Base-by-base conservation (phyloP, 768 basidiomycete genomes). In the Psilocybe subaeruginosa region DNA sequence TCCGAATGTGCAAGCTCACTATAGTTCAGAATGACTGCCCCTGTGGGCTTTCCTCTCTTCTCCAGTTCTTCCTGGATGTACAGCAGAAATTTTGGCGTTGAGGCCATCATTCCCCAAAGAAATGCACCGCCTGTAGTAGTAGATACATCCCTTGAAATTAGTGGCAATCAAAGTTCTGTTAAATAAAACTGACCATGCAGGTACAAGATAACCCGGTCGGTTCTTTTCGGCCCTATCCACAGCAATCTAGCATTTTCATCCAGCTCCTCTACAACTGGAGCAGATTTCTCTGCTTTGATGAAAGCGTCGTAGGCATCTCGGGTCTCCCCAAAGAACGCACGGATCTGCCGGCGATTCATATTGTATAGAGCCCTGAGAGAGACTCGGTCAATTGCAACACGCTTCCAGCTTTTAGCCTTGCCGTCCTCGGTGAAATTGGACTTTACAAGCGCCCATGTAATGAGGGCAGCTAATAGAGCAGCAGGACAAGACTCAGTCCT, bases 221-320 rank as follows among this genome's bases (percentile, higher is more conserved):
- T 56, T n/a, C 49, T 27, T 48, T 59, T 63, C 3, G 59, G 62
- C 7, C 65, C 65, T 23, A 66, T 47, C 65, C 65, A 66, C 39
- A 66, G 31, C 6, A 66, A 23, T 6, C 35, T 54, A 3, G 65
- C 51, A 49, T 58, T 59, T 8, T 61, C 62, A 4, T 51, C 62
- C 1, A 66, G 50, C 35, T 61, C 61, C 12, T 63, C 58, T 7
- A 58, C 27, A 2, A 43, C 52, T 8, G 9, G 39, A 16, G 47
- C 23, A 29, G 23, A 17, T 4, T 19, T 37, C 14, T 35, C 23
- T 4, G 33, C 31, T 17, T 27, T 43, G 35, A 56, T 30, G 8
- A 19, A 48, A 16, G 33, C 52, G 37, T 54, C 43, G 52, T 60
- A 60, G 19, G 19, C 31, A 3, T 33, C 30, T 14, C 14, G 29